Evolutionary conservation across 129 eudicot species (phyloP).

Genomic region (Escallonia rubra): DNA sequence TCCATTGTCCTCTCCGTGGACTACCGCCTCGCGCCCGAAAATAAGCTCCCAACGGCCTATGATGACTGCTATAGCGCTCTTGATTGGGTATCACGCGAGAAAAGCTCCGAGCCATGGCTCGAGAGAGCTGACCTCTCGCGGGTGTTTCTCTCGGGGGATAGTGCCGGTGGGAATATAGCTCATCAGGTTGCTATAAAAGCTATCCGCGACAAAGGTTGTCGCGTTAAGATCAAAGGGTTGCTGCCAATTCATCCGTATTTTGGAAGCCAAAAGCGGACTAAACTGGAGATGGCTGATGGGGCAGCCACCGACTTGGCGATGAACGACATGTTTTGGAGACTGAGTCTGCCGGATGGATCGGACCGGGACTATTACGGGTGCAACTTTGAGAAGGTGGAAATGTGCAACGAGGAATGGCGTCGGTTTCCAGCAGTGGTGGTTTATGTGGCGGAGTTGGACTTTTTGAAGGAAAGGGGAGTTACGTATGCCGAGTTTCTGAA

Average conservation of each 20-base stretch:
- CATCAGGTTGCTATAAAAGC: slow-evolving; percentile 56
- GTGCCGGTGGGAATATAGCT: slow-evolving; percentile 93
- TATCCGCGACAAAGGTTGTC: slow-evolving; percentile 14
- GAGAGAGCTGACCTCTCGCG: slow-evolving; percentile 46
- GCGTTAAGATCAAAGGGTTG: slow-evolving; percentile 38
- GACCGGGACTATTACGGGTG: slow-evolving; percentile 65
- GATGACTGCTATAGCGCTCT: slow-evolving; percentile 62
- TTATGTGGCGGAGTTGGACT: slow-evolving; percentile 64
- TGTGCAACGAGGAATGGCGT: slow-evolving; percentile 41
- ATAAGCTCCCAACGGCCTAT: slow-evolving; percentile 72
- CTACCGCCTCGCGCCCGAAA: slow-evolving; percentile 81
- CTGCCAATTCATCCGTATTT: slow-evolving; percentile 72
- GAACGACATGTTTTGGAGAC: slow-evolving; percentile 82
- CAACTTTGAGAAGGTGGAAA: slow-evolving; percentile 37
- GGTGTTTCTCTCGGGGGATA: slow-evolving; percentile 76
- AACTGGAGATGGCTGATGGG: slow-evolving; percentile 33
- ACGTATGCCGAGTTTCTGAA: slow-evolving; percentile 56
- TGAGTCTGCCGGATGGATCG: slow-evolving; percentile 64
- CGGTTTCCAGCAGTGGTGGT: slow-evolving; percentile 64
- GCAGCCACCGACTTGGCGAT: slow-evolving; percentile 36
- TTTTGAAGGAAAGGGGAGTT: slow-evolving; percentile 82
- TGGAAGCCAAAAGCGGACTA: slow-evolving; percentile 66
- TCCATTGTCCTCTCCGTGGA: slow-evolving; percentile 65
- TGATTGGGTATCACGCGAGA: slow-evolving; percentile 43
- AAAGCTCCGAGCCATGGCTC: slow-evolving; percentile 46